phyloP scores from a whole-genome alignment of 768 basidiomycete species.

The Tulasnella calospora region DNA sequence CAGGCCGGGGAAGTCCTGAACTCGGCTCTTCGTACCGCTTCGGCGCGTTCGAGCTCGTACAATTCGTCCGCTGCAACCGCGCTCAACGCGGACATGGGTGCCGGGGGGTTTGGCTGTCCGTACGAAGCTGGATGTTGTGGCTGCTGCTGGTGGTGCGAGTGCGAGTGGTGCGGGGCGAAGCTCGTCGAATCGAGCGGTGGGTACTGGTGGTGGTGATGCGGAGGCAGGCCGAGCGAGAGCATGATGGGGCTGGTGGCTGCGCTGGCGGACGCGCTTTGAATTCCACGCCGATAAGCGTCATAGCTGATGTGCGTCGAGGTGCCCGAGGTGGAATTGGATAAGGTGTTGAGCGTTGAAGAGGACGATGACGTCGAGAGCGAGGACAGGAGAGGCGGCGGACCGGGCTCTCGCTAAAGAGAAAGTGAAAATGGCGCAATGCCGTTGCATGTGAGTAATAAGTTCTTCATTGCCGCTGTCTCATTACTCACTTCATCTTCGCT shows the following conservation, averaged over 20 bases:
- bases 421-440: not conserved
- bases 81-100: conserved; percentile 60
- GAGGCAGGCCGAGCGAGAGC: conserved; percentile 19
- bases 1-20: conserved; percentile 39
- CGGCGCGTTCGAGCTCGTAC: conserved; percentile 79
- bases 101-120: conserved; percentile 27
- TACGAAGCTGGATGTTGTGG: too few species aligned
- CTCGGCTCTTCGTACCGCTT: conserved; percentile 78
- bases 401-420: not conserved
- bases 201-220: conserved; percentile 3
- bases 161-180: conserved; percentile 34
- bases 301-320: conserved; percentile 30
- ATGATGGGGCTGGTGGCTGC: conserved; percentile 21
- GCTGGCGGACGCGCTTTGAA: conserved; percentile 22
- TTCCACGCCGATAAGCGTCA: conserved; percentile 24
- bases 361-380: conserved; percentile 20
- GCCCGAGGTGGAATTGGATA: conserved; percentile 7
- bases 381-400: conserved; percentile 3
- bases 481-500: conserved; percentile 62
- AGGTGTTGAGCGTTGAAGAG: conserved; percentile 13
- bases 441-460: not conserved
- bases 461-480: not conserved
- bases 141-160: too few species aligned
- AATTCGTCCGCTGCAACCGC: conserved; percentile 81
- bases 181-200: conserved; percentile 1